Base-by-base conservation (phyloP, 345 rosid genomes). In the Euphorbia pulcherrima region DNA sequence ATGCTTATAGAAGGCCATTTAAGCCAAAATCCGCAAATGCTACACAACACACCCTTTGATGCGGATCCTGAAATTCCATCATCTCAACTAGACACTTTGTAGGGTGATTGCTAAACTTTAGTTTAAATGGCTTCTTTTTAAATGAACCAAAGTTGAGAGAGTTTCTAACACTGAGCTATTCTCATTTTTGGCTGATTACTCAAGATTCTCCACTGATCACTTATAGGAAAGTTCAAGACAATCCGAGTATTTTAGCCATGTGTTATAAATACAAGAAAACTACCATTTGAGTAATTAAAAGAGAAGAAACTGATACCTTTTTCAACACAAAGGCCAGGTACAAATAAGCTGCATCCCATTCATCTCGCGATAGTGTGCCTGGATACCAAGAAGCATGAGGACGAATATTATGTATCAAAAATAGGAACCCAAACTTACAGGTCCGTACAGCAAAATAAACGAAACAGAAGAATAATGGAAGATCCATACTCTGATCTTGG, bases 261-360 rank as follows among this genome's bases (percentile, higher is more conserved):
- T 44, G 50, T 44, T 44, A 44, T 21, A 23, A 23, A 12, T 17
- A 39, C 50, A 59, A n/a, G 40, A 37, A 55, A 21, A 11, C n/a
- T 8, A 58, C 9, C 24, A 23, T 10, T 23, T 20, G 40, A 39
- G 29, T 30, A 44, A n/a, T 12, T 2, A 51, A 39, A 23, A 9
- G 62, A 18, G n/a, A 23, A 30, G 14, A 64, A 28, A 9, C 1
- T 59, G 80, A 65, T 58, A 91, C 99, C 99, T 94, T 94, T 72
- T 70, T 88, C 82, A 89, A 77, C 68, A 88, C 99, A 69, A 88
- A 89, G 8, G 97, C 81, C 74, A 88, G 81, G 78, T 91, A 94
- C 16, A 94, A 67, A 72, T 94, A 94, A 47, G 99, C 92, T 33
- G 72, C 97, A 80, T 94, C 99, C 99, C 97, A 91, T 74, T 94